These are phyloP conservation scores for Nectriaceae sp. DNA, from an alignment of 2,329 filamentous ascomycete species.

Conservation along the genomic window DNA sequence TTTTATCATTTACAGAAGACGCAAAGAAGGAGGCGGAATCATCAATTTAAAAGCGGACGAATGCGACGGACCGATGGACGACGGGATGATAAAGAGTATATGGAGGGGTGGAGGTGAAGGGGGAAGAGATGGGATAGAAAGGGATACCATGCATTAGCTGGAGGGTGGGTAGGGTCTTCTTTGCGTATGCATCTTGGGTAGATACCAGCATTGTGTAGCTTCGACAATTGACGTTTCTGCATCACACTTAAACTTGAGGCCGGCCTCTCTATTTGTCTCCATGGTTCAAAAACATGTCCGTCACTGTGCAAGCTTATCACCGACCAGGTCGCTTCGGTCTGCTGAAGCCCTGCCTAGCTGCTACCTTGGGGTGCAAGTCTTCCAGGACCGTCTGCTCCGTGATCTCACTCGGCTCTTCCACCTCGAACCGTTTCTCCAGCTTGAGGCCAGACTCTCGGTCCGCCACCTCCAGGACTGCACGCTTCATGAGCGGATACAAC, in stretches of 20 bases:
- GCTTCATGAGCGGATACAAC: constrained; percentile 76
- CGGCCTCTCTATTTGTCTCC: constrained; percentile 14
- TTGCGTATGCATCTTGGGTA: constrained; percentile 30
- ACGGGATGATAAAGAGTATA: constrained; percentile 1
- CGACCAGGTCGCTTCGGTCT: constrained; percentile 79
- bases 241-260: constrained; percentile 8
- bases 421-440: constrained; percentile 71
- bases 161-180: constrained; percentile 23
- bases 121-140: constrained; percentile 19
- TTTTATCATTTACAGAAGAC: constrained; percentile 11
- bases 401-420: constrained; percentile 69
- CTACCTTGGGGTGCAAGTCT: constrained; percentile 68
- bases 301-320: constrained; percentile 28
- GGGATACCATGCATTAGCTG: constrained; percentile 27
- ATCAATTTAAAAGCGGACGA: constrained; percentile 13
- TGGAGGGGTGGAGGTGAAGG: constrained; percentile 5
- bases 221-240: constrained; percentile 27
- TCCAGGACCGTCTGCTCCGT: constrained; percentile 64
- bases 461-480: constrained; percentile 66
- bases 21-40: constrained; percentile 16
- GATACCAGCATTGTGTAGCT: constrained; percentile 32
- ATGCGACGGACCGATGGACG: constrained; percentile 1
- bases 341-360: constrained; percentile 69
- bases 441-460: constrained; percentile 64
- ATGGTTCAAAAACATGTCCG: constrained; percentile 4